These are phyloP conservation scores for Aspergillus pseudoglaucus DNA, from an alignment of 2,329 filamentous ascomycete genomes.

Conservation along the genomic window DNA sequence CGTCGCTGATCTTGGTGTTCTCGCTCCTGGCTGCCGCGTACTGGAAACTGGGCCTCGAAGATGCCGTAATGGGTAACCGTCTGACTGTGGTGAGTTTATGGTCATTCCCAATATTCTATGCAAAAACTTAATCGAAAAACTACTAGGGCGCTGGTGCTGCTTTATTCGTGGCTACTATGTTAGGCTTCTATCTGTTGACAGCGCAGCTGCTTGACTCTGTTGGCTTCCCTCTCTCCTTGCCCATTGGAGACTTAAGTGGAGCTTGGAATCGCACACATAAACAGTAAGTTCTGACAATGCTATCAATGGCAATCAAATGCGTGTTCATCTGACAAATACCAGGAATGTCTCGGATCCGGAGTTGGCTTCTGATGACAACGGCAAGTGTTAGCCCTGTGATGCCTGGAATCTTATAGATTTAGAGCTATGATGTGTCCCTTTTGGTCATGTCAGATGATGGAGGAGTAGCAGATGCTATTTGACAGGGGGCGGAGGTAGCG, in stretches of 20 bases:
- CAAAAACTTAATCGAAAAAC: neutral
- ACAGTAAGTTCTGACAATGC: slow-evolving; percentile 2
- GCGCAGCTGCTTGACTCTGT: slow-evolving; percentile 8
- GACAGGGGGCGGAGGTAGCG: too few species aligned
- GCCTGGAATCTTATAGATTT: too few species aligned
- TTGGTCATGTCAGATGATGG: too few species aligned
- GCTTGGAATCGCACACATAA: neutral
- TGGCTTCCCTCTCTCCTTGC: slow-evolving; percentile 7
- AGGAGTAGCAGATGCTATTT: too few species aligned
- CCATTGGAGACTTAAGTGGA: slow-evolving; percentile 8
- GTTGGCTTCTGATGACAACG: too few species aligned
- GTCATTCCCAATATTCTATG: neutral
- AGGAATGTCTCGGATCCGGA: too few species aligned
- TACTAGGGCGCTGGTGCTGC: slow-evolving; percentile 7
- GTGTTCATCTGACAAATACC: too few species aligned
- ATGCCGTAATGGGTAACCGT: slow-evolving; percentile 4
- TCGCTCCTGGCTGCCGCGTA: slow-evolving; percentile 7
- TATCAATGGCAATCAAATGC: too few species aligned
- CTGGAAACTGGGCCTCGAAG: slow-evolving; percentile 5
- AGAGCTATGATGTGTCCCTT: too few species aligned
- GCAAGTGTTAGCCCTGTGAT: too few species aligned
- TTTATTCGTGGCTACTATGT: slow-evolving; percentile 7
- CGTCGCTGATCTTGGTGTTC: slow-evolving; percentile 6
- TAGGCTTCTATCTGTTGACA: slow-evolving; percentile 8
- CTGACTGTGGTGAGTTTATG: slow-evolving; percentile 7